These are phyloP conservation scores for Penicillium atrosanguineum DNA, from an alignment of 495 filamentous ascomycete genomes.

Conservation along the genomic window DNA sequence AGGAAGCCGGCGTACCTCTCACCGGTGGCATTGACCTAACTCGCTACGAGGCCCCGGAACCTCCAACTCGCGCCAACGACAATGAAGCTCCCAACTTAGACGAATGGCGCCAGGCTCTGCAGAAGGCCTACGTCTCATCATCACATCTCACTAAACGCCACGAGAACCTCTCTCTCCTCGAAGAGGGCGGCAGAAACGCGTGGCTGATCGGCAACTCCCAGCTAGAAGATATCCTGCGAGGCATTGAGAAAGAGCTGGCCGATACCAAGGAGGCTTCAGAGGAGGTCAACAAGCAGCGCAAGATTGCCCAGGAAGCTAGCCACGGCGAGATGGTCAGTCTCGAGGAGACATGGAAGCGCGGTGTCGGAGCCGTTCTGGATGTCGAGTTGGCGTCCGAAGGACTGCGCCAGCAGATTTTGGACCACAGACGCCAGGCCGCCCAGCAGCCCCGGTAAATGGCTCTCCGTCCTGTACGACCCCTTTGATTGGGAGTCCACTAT, in stretches of 20 bases:
- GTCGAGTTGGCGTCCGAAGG: constrained; percentile 73
- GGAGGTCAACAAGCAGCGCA: constrained; percentile 65
- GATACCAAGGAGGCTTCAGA: constrained; percentile 63
- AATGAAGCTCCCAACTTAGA: constrained; percentile 31
- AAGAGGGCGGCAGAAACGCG: constrained; percentile 79
- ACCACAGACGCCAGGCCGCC: constrained; percentile 43
- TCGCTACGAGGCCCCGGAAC: constrained; percentile 73
- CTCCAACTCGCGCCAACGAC: constrained; percentile 33
- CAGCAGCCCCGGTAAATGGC: constrained; percentile 32
- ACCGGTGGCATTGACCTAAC: constrained; percentile 67
- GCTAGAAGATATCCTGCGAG: constrained; percentile 66
- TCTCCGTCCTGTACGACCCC: background rate
- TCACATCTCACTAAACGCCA: constrained; percentile 64
- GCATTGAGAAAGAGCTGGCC: constrained; percentile 75
- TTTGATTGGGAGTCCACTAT: background rate
- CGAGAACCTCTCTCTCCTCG: constrained; percentile 70
- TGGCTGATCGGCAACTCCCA: constrained; percentile 86
- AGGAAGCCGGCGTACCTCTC: constrained; percentile 52
- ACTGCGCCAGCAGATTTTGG: constrained; percentile 62
- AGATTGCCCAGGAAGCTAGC: constrained; percentile 64
- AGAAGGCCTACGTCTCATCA: constrained; percentile 58
- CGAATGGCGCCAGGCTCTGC: constrained; percentile 38
- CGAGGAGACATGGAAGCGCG: constrained; percentile 71
- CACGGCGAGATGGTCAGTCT: constrained; percentile 64
- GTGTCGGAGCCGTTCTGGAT: constrained; percentile 68